phyloP scores from a whole-genome alignment of 2,329 filamentous ascomycete species.

The Cladophialophora exuberans region DNA sequence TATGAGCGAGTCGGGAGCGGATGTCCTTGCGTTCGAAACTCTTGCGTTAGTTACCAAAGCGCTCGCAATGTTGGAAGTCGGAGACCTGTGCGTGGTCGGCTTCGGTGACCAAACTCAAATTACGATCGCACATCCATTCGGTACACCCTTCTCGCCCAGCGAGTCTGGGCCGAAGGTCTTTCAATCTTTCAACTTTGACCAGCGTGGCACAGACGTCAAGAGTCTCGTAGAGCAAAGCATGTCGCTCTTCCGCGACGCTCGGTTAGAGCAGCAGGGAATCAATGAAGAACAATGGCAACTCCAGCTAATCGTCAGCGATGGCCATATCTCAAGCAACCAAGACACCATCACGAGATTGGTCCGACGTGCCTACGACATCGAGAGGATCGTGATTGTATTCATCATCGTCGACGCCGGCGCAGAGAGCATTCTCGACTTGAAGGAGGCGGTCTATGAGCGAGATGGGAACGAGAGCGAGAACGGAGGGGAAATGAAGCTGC shows the following conservation, averaged over 20 bases:
- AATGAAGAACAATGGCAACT: slow-evolving; percentile 88
- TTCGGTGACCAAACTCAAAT: slow-evolving; percentile 76
- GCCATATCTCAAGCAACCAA: slow-evolving; percentile 89
- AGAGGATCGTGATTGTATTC: slow-evolving; percentile 94
- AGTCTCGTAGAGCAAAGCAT: slow-evolving; percentile 77
- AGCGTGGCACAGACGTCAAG: slow-evolving; percentile 83
- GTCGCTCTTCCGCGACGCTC: slow-evolving; percentile 77
- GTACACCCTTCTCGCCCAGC: slow-evolving; percentile 72
- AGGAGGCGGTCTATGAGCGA: slow-evolving; percentile 79
- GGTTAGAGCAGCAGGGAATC: slow-evolving; percentile 55
- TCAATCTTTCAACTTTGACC: slow-evolving; percentile 80
- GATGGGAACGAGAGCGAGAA: slow-evolving; percentile 48
- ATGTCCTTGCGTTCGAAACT: slow-evolving; percentile 85
- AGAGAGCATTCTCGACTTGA: slow-evolving; percentile 76
- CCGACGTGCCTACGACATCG: slow-evolving; percentile 82
- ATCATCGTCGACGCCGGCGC: slow-evolving; percentile 79
- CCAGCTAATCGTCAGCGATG: slow-evolving; percentile 89
- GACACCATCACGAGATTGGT: slow-evolving; percentile 80
- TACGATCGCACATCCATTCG: slow-evolving; percentile 83
- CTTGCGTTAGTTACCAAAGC: slow-evolving; percentile 87
- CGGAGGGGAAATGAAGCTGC: slow-evolving; percentile 65
- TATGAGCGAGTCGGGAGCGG: slow-evolving; percentile 82
- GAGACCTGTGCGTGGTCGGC: slow-evolving; percentile 86
- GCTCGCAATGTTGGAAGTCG: slow-evolving; percentile 89
- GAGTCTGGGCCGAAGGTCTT: slow-evolving; percentile 84